Base-by-base conservation (phyloP, 306 rosid species). In the Quillaja saponaria region DNA sequence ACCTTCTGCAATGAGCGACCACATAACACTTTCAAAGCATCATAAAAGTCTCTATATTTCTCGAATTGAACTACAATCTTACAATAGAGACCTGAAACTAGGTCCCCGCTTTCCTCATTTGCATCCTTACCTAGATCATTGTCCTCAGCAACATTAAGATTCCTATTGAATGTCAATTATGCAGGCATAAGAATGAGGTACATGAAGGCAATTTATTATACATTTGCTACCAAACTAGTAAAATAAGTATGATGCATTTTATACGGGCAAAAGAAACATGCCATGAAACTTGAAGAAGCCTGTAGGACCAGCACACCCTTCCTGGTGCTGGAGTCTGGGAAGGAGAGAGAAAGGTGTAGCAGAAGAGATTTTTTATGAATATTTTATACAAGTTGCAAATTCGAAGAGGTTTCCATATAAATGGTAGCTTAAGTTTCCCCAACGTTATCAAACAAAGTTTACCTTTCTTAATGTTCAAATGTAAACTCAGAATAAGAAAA, bases 1-100 rank as follows among this genome's bases (percentile, higher is more conserved):
- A 92, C 96, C 96, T 88, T 92, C 62, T 82, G 94, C 79, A 92
- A 63, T 8, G 95, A 88, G 60, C 96, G 94, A 47, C 98, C 78
- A 21, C 90, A 82, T 38, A 92, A 73, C 46, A 80, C 89, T 71
- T 73, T 86, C 68, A 92, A 56, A 37, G 95, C 90, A 76, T 86
- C 82, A 37, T 62, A 78, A 78, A 86, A 92, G 74, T 88, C 96
- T 73, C 42, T 65, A 80, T 75, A 74, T 50, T 76, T 88, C 73
- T 88, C 98, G 18, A 86, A 92, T 82, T 92, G 98, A 78, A 86
- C 95, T 55, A 87, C 84, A 63, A 92, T 78, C 85, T 82, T 92
- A 80, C 96, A 92, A 73, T 82, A 86, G 55, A 92, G 90, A 58
- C 96, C 96, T 1, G 90, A 77, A 72, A 86, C 85, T 70, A 92